These are phyloP conservation scores for Solanum phureja DNA, from an alignment of 257 asterid species.

Conservation along the genomic window DNA sequence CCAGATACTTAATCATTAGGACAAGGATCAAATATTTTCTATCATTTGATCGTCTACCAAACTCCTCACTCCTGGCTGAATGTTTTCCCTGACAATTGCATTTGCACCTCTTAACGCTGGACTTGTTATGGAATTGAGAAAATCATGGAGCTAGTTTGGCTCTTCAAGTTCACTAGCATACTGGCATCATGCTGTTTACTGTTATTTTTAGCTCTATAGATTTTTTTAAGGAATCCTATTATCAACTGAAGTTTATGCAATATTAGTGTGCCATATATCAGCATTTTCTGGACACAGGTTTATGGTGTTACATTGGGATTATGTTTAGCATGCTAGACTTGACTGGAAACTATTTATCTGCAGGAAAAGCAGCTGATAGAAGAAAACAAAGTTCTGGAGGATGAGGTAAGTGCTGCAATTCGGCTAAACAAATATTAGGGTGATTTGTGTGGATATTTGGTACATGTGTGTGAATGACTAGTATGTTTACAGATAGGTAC, in stretches of 20 bases:
- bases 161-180: background rate
- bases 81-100: background rate
- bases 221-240: background rate
- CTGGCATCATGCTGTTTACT: background rate
- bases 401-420: conserved; percentile 19
- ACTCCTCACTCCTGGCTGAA: background rate
- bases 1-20: background rate
- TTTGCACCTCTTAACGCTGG: background rate
- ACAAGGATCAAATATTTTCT: background rate
- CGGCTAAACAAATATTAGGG: background rate
- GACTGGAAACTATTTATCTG: background rate
- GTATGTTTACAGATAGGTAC: background rate
- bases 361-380: conserved; percentile 39
- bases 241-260: background rate
- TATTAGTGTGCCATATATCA: background rate
- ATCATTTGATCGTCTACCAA: background rate
- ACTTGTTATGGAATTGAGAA: background rate
- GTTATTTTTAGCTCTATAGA: background rate
- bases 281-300: background rate
- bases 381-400: conserved; percentile 33
- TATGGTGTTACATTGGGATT: background rate
- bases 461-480: background rate
- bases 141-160: background rate
- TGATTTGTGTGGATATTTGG: background rate
- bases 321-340: background rate